A percentile compares a stretch with the other conserved stretches of the same genome.
These are phyloP conservation scores for Kuraishia hungarica DNA, from an alignment of 805 yeast genomes.

Conservation along the genomic window DNA sequence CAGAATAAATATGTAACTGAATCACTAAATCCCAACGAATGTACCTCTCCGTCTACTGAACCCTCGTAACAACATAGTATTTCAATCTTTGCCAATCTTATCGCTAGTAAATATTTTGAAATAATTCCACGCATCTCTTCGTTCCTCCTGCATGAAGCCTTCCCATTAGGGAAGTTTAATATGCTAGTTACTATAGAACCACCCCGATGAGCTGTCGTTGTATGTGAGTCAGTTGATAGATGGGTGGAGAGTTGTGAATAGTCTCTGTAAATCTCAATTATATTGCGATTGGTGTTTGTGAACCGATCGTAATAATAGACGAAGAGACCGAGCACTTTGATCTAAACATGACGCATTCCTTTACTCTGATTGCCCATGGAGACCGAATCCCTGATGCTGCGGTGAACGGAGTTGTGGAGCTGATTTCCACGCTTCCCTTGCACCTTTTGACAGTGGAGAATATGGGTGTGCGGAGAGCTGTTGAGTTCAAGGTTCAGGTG, in stretches of 20 bases:
- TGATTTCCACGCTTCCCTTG: constrained; percentile 22
- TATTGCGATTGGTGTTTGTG: too few relatives aligned
- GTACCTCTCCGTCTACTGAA: too few relatives aligned
- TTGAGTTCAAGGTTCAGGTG: constrained; percentile 14
- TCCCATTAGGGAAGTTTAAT: not conserved
- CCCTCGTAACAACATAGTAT: not conserved
- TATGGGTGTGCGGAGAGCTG: constrained; percentile 26
- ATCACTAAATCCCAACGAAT: too few relatives aligned
- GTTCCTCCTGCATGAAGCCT: not conserved
- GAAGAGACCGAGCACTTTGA: not conserved
- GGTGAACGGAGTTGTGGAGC: constrained; percentile 13
- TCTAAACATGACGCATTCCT: constrained; percentile 14
- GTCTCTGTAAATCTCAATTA: too few relatives aligned
- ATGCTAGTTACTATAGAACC: too few relatives aligned
- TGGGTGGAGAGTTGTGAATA: too few relatives aligned
- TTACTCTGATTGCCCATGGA: constrained; percentile 22
- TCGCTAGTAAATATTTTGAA: not conserved
- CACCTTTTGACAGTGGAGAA: constrained; percentile 17
- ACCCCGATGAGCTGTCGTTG: not conserved
- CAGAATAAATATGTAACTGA: too few relatives aligned
- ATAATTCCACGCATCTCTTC: not conserved
- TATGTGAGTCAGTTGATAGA: not conserved
- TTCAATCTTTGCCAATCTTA: not conserved
- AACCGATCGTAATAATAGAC: too few relatives aligned
- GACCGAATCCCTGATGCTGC: constrained; percentile 12